Evolutionary conservation across 2,329 filamentous ascomycete genomes (phyloP).

Genomic region (Didymella pomorum): DNA sequence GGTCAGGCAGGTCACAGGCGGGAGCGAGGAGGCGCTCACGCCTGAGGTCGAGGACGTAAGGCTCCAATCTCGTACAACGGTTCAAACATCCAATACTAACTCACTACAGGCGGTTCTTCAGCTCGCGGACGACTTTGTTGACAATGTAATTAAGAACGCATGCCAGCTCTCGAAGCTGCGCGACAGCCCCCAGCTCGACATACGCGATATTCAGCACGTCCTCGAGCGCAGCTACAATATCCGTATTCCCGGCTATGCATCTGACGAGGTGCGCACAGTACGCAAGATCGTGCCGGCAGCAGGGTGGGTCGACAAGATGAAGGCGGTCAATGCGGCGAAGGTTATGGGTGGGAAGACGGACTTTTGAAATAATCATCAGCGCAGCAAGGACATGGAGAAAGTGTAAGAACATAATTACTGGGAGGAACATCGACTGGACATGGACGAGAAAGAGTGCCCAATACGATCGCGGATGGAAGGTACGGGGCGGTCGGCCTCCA

Average conservation of each 20-base stretch:
- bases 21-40: slow-evolving; percentile 78
- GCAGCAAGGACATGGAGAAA: not conserved
- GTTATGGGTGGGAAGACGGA: slow-evolving; percentile 62
- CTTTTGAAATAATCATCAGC: slow-evolving; percentile 30
- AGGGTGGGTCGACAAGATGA: slow-evolving; percentile 96
- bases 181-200: slow-evolving; percentile 87
- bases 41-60: slow-evolving; percentile 95
- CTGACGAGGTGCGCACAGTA: slow-evolving; percentile 92
- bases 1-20: slow-evolving; percentile 90
- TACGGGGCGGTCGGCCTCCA: not conserved
- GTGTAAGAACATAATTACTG: not conserved
- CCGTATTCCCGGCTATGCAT: slow-evolving; percentile 89
- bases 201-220: slow-evolving; percentile 66
- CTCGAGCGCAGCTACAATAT: slow-evolving; percentile 73
- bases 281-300: slow-evolving; percentile 89
- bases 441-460: not conserved
- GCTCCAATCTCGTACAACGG: not conserved
- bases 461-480: not conserved
- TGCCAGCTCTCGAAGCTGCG: slow-evolving; percentile 94
- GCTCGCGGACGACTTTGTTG: slow-evolving; percentile 93
- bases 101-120: slow-evolving; percentile 76
- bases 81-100: slow-evolving; percentile 24
- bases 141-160: slow-evolving; percentile 84
- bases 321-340: slow-evolving; percentile 93
- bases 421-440: not conserved